Conservation (phyloP, 1,139 yeast species). For the Suhomyces guaymorum region DNA sequence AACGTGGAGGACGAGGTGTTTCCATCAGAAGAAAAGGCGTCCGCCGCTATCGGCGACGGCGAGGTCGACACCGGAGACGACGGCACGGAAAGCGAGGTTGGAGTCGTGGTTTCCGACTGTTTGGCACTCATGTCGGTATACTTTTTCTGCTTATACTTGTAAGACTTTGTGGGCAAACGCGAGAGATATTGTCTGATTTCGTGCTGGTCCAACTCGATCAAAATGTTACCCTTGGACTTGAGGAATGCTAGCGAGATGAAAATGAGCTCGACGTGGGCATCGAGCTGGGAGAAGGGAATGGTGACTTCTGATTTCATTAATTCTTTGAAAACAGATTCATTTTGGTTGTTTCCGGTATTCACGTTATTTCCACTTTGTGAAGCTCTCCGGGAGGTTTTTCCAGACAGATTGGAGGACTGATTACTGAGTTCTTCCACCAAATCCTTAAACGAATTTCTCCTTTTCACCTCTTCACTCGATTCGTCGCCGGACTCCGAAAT, state of each 20-base stretch:
- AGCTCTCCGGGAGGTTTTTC: slow-evolving; percentile 18
- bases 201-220: slow-evolving; percentile 84
- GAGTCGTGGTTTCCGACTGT: slow-evolving; percentile 15
- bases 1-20: slow-evolving; percentile 7
- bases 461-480: neutral
- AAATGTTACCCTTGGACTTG: slow-evolving; percentile 74
- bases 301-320: too few species aligned
- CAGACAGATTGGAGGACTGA: slow-evolving; percentile 12
- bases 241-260: slow-evolving; percentile 78
- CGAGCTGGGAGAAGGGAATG: slow-evolving; percentile 66
- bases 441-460: slow-evolving; percentile 34
- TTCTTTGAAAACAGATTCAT: too few species aligned
- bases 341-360: too few species aligned
- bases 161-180: slow-evolving; percentile 50
- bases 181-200: slow-evolving; percentile 81
- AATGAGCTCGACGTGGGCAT: slow-evolving; percentile 76
- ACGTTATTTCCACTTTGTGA: too few species aligned
- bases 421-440: slow-evolving; percentile 32
- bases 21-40: slow-evolving; percentile 8
- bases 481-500: neutral
- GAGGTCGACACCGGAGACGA: slow-evolving; percentile 13
- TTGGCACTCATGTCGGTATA: slow-evolving; percentile 6
- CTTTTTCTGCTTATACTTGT: slow-evolving; percentile 36
- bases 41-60: slow-evolving; percentile 11
- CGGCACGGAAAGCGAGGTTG: slow-evolving; percentile 12